Conservation (phyloP, 345 rosid genomes). For the Murraya koenigii region DNA sequence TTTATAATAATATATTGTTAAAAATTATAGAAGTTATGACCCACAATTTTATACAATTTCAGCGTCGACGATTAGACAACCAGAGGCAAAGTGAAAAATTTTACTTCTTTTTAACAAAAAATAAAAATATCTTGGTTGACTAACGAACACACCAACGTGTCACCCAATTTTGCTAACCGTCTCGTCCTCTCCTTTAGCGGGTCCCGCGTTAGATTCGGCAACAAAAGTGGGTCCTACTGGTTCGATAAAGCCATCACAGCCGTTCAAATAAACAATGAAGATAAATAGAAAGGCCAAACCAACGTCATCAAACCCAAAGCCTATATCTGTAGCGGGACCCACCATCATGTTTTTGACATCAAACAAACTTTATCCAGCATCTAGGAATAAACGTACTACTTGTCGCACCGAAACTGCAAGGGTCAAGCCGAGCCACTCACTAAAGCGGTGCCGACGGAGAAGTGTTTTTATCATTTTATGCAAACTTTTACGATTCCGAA, state of each 20-base stretch:
- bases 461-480: not conserved
- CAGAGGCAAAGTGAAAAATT: not conserved
- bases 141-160: not conserved
- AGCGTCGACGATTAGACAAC: not conserved
- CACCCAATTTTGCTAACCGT: not conserved
- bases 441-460: slow-evolving; percentile 12
- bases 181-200: not conserved
- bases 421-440: not conserved
- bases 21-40: no score
- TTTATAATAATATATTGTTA: no score
- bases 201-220: not conserved
- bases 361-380: not conserved
- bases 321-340: not conserved
- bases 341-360: not conserved
- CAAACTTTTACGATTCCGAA: not conserved
- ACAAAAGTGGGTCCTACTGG: not conserved
- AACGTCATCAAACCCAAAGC: not conserved
- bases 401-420: slow-evolving; percentile 8
- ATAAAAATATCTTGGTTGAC: not conserved
- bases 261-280: not conserved
- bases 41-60: not conserved
- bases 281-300: not conserved
- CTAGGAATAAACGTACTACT: not conserved
- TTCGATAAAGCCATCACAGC: not conserved
- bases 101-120: no score